These are phyloP conservation scores for Tuber microsphaerosporum DNA, from an alignment of 495 filamentous ascomycete genomes.

Conservation along the genomic window DNA sequence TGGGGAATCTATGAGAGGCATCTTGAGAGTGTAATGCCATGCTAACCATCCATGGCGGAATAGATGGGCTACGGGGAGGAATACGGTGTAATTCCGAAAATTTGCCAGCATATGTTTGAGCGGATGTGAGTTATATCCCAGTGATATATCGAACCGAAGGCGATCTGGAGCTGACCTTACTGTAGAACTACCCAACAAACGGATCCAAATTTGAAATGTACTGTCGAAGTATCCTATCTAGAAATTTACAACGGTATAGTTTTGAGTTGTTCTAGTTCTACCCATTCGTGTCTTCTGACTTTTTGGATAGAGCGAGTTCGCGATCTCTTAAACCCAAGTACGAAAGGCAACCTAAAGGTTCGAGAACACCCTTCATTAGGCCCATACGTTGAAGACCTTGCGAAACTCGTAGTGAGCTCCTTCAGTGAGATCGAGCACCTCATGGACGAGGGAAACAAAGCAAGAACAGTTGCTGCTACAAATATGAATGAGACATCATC, in stretches of 20 bases:
- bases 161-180: constrained; percentile 17
- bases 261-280: background rate
- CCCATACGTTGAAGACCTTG: constrained; percentile 95
- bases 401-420: constrained; percentile 92
- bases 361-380: constrained; percentile 96
- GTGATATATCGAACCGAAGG: background rate
- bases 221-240: constrained; percentile 95
- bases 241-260: constrained; percentile 80
- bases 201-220: constrained; percentile 74
- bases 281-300: background rate
- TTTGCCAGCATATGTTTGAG: constrained; percentile 95
- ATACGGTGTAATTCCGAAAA: constrained; percentile 91
- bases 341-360: constrained; percentile 93
- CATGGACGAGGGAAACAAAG: constrained; percentile 99
- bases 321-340: constrained; percentile 91
- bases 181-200: constrained; percentile 54
- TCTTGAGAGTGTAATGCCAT: background rate
- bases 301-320: constrained; percentile 65
- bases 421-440: constrained; percentile 93
- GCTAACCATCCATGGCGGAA: constrained; percentile 26
- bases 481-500: constrained; percentile 99
- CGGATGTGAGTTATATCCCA: constrained; percentile 52
- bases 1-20: background rate
- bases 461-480: constrained; percentile 92
- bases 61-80: constrained; percentile 95